Evolutionary conservation across 495 filamentous ascomycete species (phyloP).

Genomic region (Annulohypoxylon bovei): DNA sequence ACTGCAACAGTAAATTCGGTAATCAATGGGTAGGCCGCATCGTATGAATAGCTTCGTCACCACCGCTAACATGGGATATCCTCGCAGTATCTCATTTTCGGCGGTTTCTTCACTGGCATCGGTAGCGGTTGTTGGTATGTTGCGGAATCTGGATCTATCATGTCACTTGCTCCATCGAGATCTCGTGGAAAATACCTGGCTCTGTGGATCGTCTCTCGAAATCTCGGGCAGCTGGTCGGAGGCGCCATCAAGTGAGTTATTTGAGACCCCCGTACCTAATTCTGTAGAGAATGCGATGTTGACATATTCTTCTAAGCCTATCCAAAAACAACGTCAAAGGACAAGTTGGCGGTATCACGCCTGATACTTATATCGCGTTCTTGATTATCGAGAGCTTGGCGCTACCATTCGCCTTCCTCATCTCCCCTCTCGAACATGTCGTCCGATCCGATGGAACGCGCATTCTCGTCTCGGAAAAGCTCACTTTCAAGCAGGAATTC

Average conservation of each 20-base stretch:
- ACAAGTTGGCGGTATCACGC: conserved; percentile 29
- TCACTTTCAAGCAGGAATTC: conserved; percentile 32
- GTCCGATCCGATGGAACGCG: conserved; percentile 58
- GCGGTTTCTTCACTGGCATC: conserved; percentile 57
- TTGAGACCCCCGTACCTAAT: conserved; percentile 42
- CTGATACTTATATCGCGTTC: conserved; percentile 39
- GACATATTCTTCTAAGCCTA: conserved; percentile 51
- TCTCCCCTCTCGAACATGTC: conserved; percentile 59
- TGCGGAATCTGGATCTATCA: conserved; percentile 59
- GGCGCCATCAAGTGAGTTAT: conserved; percentile 57
- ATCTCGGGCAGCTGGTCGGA: conserved; percentile 60
- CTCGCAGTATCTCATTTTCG: conserved; percentile 52
- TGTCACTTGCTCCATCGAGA: conserved; percentile 57
- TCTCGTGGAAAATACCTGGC: conserved; percentile 57
- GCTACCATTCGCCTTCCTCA: conserved; percentile 55
- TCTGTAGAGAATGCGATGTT: conserved; percentile 46
- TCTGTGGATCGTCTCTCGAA: conserved; percentile 60
- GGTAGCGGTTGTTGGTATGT: conserved; percentile 60
- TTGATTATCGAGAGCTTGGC: conserved; percentile 39
- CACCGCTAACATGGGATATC: conserved; percentile 1
- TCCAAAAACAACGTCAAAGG: conserved; percentile 37
- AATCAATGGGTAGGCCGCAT: conserved; percentile 54
- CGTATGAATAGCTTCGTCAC: not conserved
- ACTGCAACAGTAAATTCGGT: conserved; percentile 61
- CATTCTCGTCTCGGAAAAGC: conserved; percentile 49